These are phyloP conservation scores for Psilocybe sp. DNA, from an alignment of 768 basidiomycete genomes.

Conservation along the genomic window DNA sequence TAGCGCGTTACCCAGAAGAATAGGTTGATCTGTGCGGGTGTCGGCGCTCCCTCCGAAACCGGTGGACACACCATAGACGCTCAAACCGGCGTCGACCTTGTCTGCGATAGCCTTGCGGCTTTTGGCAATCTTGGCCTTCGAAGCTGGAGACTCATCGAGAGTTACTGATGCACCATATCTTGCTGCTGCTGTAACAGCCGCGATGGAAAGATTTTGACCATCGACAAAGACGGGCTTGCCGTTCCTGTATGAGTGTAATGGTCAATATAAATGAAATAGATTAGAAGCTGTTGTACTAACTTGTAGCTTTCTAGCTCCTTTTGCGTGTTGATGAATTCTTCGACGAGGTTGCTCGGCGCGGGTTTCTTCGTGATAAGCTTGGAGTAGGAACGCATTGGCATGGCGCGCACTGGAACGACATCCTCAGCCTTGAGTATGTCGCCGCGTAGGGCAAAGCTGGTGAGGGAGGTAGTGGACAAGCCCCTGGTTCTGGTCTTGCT, in stretches of 20 bases:
- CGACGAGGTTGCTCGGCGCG: constrained; percentile 37
- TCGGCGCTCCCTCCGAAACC: constrained; percentile 91
- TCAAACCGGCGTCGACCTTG: constrained; percentile 65
- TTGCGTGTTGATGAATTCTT: constrained; percentile 55
- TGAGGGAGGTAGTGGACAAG: constrained; percentile 21
- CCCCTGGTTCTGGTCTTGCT: constrained; percentile 26
- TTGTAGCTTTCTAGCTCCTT: constrained; percentile 64
- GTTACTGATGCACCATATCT: constrained; percentile 54
- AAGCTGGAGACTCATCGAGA: constrained; percentile 45
- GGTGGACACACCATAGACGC: constrained; percentile 80
- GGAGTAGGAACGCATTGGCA: constrained; percentile 17
- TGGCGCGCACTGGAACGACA: constrained; percentile 12
- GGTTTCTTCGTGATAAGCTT: constrained; percentile 15
- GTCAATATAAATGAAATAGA: constrained; percentile 4
- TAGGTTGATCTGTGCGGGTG: constrained; percentile 73
- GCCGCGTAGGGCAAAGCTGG: constrained; percentile 20
- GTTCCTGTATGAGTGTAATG: constrained; percentile 33
- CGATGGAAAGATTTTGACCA: constrained; percentile 69
- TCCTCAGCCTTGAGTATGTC: constrained; percentile 15
- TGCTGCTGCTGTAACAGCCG: constrained; percentile 75
- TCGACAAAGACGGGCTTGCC: constrained; percentile 65
- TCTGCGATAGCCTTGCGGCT: constrained; percentile 61
- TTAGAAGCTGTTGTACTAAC: constrained; percentile 32
- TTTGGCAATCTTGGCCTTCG: constrained; percentile 54
- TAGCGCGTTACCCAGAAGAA: constrained; percentile 77